These are phyloP conservation scores for Phanerochaete sordida DNA, from an alignment of 768 basidiomycete genomes.

Conservation along the genomic window DNA sequence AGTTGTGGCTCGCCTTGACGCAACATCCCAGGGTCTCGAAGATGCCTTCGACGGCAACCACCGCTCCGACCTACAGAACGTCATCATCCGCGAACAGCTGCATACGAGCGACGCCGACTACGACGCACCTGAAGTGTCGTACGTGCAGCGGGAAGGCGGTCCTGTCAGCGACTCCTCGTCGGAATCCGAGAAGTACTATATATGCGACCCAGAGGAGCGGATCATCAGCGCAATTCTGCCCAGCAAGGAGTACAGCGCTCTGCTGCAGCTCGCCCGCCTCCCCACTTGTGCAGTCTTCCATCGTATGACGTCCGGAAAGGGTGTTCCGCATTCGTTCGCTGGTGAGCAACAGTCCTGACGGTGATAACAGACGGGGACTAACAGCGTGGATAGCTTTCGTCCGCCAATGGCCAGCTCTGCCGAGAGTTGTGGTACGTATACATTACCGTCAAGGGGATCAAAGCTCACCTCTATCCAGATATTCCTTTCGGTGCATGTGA, in stretches of 20 bases:
- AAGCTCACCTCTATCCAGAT: conserved; percentile 35
- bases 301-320: conserved; percentile 47
- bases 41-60: conserved; percentile 57
- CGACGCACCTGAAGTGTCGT: conserved; percentile 14
- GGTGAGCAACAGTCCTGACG: conserved; percentile 26
- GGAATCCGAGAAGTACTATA: conserved; percentile 21
- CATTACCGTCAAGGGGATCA: background rate
- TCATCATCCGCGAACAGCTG: conserved; percentile 40
- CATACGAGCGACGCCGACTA: conserved; percentile 15
- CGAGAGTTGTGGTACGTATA: conserved; percentile 54
- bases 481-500: conserved; percentile 53
- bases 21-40: conserved; percentile 43
- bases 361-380: background rate
- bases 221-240: background rate
- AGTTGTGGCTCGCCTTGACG: background rate
- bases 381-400: conserved; percentile 41
- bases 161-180: background rate
- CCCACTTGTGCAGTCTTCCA: conserved; percentile 57
- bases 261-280: conserved; percentile 35
- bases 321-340: conserved; percentile 63
- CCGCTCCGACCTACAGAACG: conserved; percentile 49
- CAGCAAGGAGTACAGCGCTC: background rate
- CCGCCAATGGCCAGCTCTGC: conserved; percentile 67
- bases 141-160: conserved; percentile 19
- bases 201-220: conserved; percentile 14